Conservation (phyloP, 805 yeast species). For the Pichia heedii region DNA sequence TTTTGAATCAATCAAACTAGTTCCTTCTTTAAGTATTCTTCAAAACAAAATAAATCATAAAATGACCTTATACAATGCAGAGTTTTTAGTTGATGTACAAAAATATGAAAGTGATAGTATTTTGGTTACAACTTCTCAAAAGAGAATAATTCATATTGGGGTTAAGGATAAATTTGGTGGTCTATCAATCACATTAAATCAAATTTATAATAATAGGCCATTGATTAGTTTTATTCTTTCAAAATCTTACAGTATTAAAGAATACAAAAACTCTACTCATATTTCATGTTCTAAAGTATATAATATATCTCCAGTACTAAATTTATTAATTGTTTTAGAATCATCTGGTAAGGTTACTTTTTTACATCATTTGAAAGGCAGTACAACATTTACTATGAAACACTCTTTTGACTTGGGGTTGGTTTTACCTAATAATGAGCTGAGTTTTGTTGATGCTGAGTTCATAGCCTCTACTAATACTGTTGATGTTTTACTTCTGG, state of each 20-base stretch:
- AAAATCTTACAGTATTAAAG: slow-evolving; percentile 15
- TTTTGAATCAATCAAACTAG: slow-evolving; percentile 66
- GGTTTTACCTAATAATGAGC: neutral
- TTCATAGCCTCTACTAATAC: neutral
- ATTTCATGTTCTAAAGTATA: slow-evolving; percentile 45
- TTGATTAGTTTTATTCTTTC: slow-evolving; percentile 9
- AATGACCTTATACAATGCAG: slow-evolving; percentile 41
- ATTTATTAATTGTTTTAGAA: slow-evolving; percentile 36
- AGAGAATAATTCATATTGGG: slow-evolving; percentile 52
- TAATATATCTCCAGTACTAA: slow-evolving; percentile 38
- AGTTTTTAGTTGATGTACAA: slow-evolving; percentile 46
- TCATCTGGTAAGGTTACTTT: slow-evolving; percentile 35
- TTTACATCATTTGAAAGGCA: slow-evolving; percentile 27
- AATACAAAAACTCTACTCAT: slow-evolving; percentile 29
- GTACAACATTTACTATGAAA: slow-evolving; percentile 11
- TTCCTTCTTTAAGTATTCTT: slow-evolving; percentile 42
- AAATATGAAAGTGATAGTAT: slow-evolving; percentile 70
- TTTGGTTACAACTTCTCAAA: slow-evolving; percentile 58
- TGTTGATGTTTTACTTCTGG: neutral
- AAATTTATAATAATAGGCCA: slow-evolving; percentile 15
- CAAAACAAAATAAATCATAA: slow-evolving; percentile 28
- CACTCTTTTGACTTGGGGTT: slow-evolving; percentile 1
- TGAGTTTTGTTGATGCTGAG: slow-evolving; percentile 1
- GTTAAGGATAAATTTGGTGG: slow-evolving; percentile 64
- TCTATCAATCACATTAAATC: slow-evolving; percentile 28